Percentiles rank a stretch among this genome's conserved stretches.
Conservation (phyloP, 305 asterid species). For the Salvia sclarea region DNA sequence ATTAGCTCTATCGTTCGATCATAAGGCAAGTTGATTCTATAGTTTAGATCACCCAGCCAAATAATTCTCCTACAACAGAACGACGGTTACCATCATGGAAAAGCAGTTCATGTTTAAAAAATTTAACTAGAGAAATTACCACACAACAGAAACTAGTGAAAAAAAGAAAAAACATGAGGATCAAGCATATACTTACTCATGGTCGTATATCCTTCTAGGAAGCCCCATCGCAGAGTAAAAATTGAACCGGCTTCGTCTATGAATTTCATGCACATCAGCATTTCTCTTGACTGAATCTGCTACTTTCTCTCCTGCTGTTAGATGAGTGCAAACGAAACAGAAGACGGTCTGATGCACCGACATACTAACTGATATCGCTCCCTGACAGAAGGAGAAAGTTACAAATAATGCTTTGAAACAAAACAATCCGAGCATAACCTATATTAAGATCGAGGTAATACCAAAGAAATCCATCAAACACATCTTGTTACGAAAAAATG, state of each 20-base stretch:
- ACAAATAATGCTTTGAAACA: not conserved
- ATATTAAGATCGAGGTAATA: not conserved
- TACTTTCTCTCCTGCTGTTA: constrained; percentile 87
- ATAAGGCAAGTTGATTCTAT: constrained; percentile 78
- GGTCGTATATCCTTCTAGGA: constrained; percentile 75
- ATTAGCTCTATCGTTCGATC: constrained; percentile 67
- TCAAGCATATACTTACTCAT: constrained; percentile 62
- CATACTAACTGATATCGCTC: constrained; percentile 93
- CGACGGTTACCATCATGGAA: not conserved
- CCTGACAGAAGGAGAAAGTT: constrained; percentile 47
- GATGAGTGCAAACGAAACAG: constrained; percentile 82
- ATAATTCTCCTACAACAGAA: constrained; percentile 71
- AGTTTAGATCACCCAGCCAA: constrained; percentile 93
- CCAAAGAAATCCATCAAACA: not conserved
- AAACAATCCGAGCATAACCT: not conserved
- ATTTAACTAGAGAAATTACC: not conserved
- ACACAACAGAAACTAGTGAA: not conserved
- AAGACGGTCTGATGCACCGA: constrained; percentile 86
- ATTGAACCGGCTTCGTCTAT: constrained; percentile 74
- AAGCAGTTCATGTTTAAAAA: too few species aligned
- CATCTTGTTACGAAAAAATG: not conserved
- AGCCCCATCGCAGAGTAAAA: constrained; percentile 58
- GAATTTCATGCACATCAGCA: constrained; percentile 81
- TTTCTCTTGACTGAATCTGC: constrained; percentile 76
- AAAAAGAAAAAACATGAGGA: not conserved